Percentiles rank a stretch among this genome's conserved stretches.
Conservation (phyloP, 176 grass and related monocot genomes). For the Canna indica region DNA sequence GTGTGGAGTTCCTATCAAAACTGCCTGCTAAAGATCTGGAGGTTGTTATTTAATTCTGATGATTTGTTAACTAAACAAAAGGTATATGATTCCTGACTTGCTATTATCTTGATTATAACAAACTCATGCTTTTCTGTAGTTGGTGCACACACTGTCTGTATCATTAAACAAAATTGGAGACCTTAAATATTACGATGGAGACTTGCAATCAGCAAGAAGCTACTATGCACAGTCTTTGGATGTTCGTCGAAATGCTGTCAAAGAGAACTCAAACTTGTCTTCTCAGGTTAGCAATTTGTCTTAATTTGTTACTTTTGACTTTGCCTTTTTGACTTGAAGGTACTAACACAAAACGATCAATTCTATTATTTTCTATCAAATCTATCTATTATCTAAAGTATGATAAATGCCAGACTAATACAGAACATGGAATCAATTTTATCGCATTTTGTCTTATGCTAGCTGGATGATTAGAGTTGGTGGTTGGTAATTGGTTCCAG, state of each 20-base stretch:
- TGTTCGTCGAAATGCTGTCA: slow-evolving; percentile 62
- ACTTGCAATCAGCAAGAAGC: slow-evolving; percentile 77
- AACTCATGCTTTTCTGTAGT: slow-evolving; percentile 25
- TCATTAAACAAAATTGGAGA: slow-evolving; percentile 97
- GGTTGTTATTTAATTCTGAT: slow-evolving; percentile 30
- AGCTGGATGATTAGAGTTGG: not conserved
- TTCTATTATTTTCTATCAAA: not conserved
- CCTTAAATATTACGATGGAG: slow-evolving; percentile 71
- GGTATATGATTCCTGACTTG: slow-evolving; percentile 1
- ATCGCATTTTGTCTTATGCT: not conserved
- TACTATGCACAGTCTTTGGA: slow-evolving; percentile 79
- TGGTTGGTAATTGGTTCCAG: not conserved
- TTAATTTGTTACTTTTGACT: not conserved
- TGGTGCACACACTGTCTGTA: slow-evolving; percentile 89
- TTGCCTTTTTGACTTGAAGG: slow-evolving; percentile 3
- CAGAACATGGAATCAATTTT: not conserved
- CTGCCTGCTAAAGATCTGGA: slow-evolving; percentile 69
- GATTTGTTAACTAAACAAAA: not conserved
- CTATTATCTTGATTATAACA: slow-evolving; percentile 1
- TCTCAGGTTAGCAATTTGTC: slow-evolving; percentile 51
- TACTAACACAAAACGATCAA: not conserved
- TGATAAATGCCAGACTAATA: not conserved
- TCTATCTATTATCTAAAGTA: not conserved
- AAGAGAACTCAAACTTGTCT: slow-evolving; percentile 61
- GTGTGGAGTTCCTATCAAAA: slow-evolving; percentile 63